These are phyloP conservation scores for Zymoseptoria crescenta DNA, from an alignment of 2,329 filamentous ascomycete genomes.

Conservation along the genomic window DNA sequence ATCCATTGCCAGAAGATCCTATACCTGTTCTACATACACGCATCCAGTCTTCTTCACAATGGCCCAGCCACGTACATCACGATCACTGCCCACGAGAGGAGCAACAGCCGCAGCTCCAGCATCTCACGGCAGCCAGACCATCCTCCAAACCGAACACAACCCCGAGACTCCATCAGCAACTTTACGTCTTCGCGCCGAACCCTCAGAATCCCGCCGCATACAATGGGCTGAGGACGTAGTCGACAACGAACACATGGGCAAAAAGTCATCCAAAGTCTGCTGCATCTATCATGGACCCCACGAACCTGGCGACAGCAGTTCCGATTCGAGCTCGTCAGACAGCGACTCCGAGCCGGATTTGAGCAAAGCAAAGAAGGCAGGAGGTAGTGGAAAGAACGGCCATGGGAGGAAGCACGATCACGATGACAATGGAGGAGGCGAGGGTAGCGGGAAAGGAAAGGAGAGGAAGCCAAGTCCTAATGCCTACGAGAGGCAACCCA, in stretches of 20 bases:
- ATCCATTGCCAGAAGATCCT: not conserved
- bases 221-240: constrained; percentile 90
- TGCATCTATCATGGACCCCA: constrained; percentile 94
- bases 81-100: not conserved
- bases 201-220: constrained; percentile 53
- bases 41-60: not conserved
- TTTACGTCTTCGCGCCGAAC: constrained; percentile 34
- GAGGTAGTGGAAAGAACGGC: constrained; percentile 34
- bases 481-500: constrained; percentile 71
- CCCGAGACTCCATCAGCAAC: constrained; percentile 25
- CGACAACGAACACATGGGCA: constrained; percentile 89
- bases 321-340: constrained; percentile 47
- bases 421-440: constrained; percentile 41
- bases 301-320: constrained; percentile 72
- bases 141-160: constrained; percentile 21
- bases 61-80: constrained; percentile 1
- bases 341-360: constrained; percentile 51
- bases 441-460: constrained; percentile 32
- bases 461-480: constrained; percentile 62
- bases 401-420: constrained; percentile 67
- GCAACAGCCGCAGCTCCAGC: constrained; percentile 18
- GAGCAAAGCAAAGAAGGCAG: constrained; percentile 38
- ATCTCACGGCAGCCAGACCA: constrained; percentile 28
- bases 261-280: constrained; percentile 98
- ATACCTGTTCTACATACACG: not conserved